These are phyloP conservation scores for Blastobotrys proliferans DNA, from an alignment of 1,139 yeast genomes.

Conservation along the genomic window DNA sequence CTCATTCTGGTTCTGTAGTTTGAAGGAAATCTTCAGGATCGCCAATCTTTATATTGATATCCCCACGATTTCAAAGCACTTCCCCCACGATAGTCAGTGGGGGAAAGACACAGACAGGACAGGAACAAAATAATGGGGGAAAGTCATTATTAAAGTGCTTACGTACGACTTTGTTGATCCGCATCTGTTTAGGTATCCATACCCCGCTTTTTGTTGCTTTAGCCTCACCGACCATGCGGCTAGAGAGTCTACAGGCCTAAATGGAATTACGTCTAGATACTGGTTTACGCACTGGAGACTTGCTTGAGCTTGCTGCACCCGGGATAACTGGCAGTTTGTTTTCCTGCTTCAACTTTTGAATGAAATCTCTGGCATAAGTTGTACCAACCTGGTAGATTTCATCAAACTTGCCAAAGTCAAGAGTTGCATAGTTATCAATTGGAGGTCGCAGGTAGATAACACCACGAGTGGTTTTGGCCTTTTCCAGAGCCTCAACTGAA, in stretches of 20 bases:
- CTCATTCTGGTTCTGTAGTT: too few species aligned
- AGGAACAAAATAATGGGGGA: too few species aligned
- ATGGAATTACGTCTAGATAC: slow-evolving; percentile 61
- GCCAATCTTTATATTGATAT: too few species aligned
- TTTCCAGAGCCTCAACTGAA: slow-evolving; percentile 86
- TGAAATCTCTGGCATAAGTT: slow-evolving; percentile 59
- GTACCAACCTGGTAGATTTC: slow-evolving; percentile 82
- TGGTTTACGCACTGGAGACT: slow-evolving; percentile 26
- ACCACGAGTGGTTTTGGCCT: slow-evolving; percentile 80
- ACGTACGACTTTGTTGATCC: too few species aligned
- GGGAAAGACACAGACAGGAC: too few species aligned
- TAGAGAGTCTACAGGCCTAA: slow-evolving; percentile 23
- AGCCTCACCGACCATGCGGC: too few species aligned
- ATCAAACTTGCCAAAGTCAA: slow-evolving; percentile 89
- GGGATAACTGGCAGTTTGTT: slow-evolving; percentile 62
- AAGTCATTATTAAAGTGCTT: too few species aligned
- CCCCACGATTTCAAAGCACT: too few species aligned
- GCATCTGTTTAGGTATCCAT: too few species aligned
- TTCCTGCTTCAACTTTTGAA: slow-evolving; percentile 50
- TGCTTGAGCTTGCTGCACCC: slow-evolving; percentile 39
- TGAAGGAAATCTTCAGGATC: too few species aligned
- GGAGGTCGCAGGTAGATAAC: slow-evolving; percentile 94
- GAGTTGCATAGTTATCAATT: slow-evolving; percentile 82
- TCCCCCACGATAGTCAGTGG: too few species aligned
- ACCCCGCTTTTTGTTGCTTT: too few species aligned